These are phyloP conservation scores for Oemleria cerasiformis DNA, from an alignment of 306 rosid species.

Conservation along the genomic window DNA sequence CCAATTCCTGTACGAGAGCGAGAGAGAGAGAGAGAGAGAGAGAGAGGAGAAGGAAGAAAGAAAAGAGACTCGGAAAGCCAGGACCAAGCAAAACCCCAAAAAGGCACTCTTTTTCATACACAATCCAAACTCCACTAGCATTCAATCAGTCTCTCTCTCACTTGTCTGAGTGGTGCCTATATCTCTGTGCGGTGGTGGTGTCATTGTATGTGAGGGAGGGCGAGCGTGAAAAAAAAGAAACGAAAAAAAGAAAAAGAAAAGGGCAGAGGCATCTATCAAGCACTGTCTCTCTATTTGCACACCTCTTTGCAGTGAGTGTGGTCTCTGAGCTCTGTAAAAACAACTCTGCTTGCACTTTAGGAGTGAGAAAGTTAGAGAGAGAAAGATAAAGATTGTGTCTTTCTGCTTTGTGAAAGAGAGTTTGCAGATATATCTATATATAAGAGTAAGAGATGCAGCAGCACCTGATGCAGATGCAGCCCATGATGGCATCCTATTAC, in stretches of 20 bases:
- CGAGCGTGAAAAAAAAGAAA: slow-evolving; percentile 22
- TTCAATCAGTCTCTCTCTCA: slow-evolving; percentile 14
- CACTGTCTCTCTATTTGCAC: slow-evolving; percentile 28
- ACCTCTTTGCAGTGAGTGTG: slow-evolving; percentile 21
- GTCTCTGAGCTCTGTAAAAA: slow-evolving; percentile 25
- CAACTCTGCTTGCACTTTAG: slow-evolving; percentile 25
- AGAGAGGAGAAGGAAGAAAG: slow-evolving; percentile 22
- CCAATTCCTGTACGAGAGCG: slow-evolving; percentile 6
- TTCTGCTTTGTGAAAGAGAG: slow-evolving; percentile 1
- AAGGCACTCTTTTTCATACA: slow-evolving; percentile 15
- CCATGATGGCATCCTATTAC: slow-evolving; percentile 99
- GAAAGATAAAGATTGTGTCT: slow-evolving; percentile 1
- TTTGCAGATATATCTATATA: slow-evolving; percentile 16
- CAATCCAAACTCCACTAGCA: slow-evolving; percentile 1
- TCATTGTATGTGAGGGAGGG: slow-evolving; percentile 31
- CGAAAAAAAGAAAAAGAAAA: slow-evolving; percentile 5
- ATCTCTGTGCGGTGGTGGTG: slow-evolving; percentile 31
- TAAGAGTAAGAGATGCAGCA: slow-evolving; percentile 66
- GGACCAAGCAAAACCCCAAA: slow-evolving; percentile 30
- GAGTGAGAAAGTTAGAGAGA: slow-evolving; percentile 25
- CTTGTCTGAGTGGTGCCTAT: slow-evolving; percentile 8
- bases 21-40: slow-evolving; percentile 22
- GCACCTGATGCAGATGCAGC: slow-evolving; percentile 99
- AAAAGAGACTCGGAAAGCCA: slow-evolving; percentile 20
- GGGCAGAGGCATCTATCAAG: slow-evolving; percentile 19